Conservation (phyloP, 2,329 filamentous ascomycete genomes). For the Penicillium sp. region DNA sequence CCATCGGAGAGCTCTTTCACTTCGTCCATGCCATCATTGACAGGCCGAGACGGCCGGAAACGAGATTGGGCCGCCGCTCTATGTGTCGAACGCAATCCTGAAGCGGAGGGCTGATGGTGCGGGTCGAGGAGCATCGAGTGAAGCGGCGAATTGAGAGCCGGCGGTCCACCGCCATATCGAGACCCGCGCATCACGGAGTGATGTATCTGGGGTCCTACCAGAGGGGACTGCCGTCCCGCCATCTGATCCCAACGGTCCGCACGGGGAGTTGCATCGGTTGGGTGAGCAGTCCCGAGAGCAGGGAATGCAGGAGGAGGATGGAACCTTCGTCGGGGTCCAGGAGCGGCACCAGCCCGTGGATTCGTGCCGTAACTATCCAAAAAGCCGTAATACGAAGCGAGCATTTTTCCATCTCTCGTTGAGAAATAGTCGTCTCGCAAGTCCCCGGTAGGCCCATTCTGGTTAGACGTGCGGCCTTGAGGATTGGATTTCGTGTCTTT, state of each 20-base stretch:
- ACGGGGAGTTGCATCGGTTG: conserved; percentile 44
- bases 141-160: conserved; percentile 32
- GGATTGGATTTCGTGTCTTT: conserved; percentile 59
- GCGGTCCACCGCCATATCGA: conserved; percentile 22
- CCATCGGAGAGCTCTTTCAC: conserved; percentile 26
- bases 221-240: conserved; percentile 19
- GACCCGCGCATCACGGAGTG: conserved; percentile 26
- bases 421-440: conserved; percentile 89
- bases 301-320: conserved; percentile 74
- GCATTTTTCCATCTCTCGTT: conserved; percentile 96
- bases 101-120: conserved; percentile 42
- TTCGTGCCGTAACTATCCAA: conserved; percentile 84
- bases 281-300: conserved; percentile 60
- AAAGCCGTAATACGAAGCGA: conserved; percentile 94
- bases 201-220: conserved; percentile 21
- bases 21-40: conserved; percentile 26
- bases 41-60: conserved; percentile 25
- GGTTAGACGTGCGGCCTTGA: not conserved
- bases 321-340: conserved; percentile 51
- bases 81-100: conserved; percentile 30
- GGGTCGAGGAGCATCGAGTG: conserved; percentile 46
- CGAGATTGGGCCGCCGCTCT: conserved; percentile 26
- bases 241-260: conserved; percentile 31
- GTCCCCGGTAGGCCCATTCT: conserved; percentile 47
- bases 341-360: conserved; percentile 61